Percentiles rank a stretch among this genome's conserved stretches.
These are phyloP conservation scores for Tephrocybe rancida DNA, from an alignment of 768 basidiomycete species.

Conservation along the genomic window DNA sequence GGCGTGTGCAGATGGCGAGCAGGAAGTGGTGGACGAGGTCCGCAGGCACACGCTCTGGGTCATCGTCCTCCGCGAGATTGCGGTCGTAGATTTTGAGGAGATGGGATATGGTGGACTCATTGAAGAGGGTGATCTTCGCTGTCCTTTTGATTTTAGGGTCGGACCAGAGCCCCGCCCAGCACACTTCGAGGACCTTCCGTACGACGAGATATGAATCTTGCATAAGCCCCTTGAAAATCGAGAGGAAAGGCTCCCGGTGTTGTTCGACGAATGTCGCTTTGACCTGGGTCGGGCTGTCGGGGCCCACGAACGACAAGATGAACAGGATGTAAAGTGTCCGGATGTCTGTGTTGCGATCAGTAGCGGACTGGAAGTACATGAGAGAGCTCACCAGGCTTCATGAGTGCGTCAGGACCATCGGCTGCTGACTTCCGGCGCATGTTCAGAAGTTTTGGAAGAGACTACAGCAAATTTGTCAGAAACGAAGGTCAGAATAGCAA, in stretches of 20 bases:
- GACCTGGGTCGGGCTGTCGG: constrained; percentile 44
- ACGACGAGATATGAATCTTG: constrained; percentile 68
- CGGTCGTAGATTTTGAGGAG: constrained; percentile 79
- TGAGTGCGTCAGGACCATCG: constrained; percentile 39
- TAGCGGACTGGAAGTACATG: constrained; percentile 5
- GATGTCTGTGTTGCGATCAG: constrained; percentile 56
- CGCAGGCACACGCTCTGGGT: constrained; percentile 62
- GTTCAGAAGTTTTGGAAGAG: constrained; percentile 63
- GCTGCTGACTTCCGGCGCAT: constrained; percentile 64
- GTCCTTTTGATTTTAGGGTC: constrained; percentile 75
- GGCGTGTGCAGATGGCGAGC: constrained; percentile 78
- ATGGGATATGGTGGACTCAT: constrained; percentile 62
- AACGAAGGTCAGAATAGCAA: background rate
- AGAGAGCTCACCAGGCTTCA: constrained; percentile 52
- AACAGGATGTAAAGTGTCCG: constrained; percentile 76
- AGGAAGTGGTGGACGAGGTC: constrained; percentile 88
- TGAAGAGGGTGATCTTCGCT: constrained; percentile 72
- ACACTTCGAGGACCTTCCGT: constrained; percentile 67
- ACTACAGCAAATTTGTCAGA: constrained; percentile 36
- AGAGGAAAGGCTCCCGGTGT: constrained; percentile 62
- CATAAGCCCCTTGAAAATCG: constrained; percentile 71
- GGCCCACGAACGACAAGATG: constrained; percentile 70
- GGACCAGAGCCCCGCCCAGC: constrained; percentile 78
- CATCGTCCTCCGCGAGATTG: constrained; percentile 44
- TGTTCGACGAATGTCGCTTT: constrained; percentile 74